Evolutionary conservation across 495 filamentous ascomycete genomes (phyloP).

Genomic region (Rostrohypoxylon terebratum): DNA sequence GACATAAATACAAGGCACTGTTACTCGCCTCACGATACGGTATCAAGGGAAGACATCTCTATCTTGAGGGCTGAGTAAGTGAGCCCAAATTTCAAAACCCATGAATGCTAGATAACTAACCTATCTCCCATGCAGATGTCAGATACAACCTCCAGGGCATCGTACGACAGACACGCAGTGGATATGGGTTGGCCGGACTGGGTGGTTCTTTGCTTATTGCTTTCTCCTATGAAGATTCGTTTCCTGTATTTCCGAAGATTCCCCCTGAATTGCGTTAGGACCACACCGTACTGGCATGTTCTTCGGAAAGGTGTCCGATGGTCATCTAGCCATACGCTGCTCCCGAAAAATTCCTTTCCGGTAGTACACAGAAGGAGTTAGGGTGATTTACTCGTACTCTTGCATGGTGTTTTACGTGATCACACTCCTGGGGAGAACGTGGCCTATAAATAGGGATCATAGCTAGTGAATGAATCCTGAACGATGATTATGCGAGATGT

Average conservation of each 20-base stretch:
- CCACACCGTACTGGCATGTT: neutral
- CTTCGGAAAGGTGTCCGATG: neutral
- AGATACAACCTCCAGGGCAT: neutral
- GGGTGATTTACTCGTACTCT: conserved; percentile 1
- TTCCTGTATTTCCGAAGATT: conserved; percentile 13
- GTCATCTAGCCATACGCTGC: neutral
- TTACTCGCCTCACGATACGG: neutral
- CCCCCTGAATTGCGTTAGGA: neutral
- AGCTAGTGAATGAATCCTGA: neutral
- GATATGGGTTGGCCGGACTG: neutral
- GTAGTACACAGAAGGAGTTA: neutral
- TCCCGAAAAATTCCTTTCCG: neutral
- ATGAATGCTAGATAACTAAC: conserved; percentile 2
- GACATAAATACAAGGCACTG: neutral
- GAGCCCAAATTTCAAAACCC: neutral
- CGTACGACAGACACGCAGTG: conserved; percentile 7
- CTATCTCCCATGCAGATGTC: neutral
- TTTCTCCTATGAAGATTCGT: neutral
- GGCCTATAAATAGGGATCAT: conserved; percentile 14
- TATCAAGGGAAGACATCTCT: neutral
- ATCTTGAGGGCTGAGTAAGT: conserved; percentile 22
- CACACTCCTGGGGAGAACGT: neutral
- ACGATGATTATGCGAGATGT: neutral
- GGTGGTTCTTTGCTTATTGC: neutral
- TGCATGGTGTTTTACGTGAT: neutral